phyloP scores from a whole-genome alignment of 441 rosid genomes.

The Gossypium schwendimanii region DNA sequence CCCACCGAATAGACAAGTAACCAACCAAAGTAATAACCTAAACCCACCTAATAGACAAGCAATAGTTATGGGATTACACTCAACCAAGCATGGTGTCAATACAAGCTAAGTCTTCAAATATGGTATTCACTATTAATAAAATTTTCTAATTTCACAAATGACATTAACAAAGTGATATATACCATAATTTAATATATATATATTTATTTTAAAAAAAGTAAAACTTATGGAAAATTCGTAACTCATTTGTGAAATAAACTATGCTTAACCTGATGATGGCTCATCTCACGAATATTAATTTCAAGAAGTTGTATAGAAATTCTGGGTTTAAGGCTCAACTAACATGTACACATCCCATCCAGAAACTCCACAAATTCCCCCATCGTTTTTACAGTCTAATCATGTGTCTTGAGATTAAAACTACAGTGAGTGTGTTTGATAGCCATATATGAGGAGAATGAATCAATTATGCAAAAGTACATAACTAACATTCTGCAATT shows the following conservation, averaged over 20 bases:
- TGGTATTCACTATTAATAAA: too few species aligned
- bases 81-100: too few species aligned
- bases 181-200: too few species aligned
- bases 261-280: neutral
- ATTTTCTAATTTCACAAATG: too few species aligned
- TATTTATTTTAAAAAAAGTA: too few species aligned
- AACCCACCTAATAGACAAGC: too few species aligned
- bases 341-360: neutral
- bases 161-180: too few species aligned
- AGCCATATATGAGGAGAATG: neutral
- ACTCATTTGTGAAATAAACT: neutral
- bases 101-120: too few species aligned
- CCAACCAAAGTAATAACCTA: too few species aligned
- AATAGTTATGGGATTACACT: too few species aligned
- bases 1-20: too few species aligned
- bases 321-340: neutral
- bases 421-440: neutral
- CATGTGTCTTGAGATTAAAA: neutral
- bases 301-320: neutral
- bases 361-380: neutral
- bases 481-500: neutral
- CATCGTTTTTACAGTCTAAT: neutral
- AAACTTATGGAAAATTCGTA: too few species aligned
- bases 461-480: neutral
- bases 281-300: neutral